Percentiles rank a stretch among this genome's conserved stretches.
Conservation (phyloP, 257 asterid species). For the Penstemon barbatus region DNA sequence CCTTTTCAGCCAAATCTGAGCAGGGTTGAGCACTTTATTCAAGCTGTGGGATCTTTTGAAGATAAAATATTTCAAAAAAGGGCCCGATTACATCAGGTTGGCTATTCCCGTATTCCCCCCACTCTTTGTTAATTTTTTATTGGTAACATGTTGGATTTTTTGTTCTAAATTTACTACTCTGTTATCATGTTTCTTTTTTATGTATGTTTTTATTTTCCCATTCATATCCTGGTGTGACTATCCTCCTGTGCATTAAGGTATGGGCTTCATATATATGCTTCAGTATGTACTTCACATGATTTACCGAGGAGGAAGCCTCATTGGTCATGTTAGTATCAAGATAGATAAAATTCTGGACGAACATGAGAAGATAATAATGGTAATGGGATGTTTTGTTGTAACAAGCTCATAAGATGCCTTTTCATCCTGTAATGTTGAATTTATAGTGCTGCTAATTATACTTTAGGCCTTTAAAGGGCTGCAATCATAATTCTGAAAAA, state of each 20-base stretch:
- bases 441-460: conserved; percentile 12
- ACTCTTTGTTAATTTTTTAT: background rate
- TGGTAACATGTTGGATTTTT: background rate
- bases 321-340: background rate
- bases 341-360: conserved; percentile 1
- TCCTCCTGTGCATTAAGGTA: background rate
- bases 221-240: conserved; percentile 18
- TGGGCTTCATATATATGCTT: conserved; percentile 12
- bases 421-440: conserved; percentile 15
- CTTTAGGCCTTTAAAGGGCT: conserved; percentile 8
- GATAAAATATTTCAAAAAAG: conserved; percentile 90
- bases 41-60: conserved; percentile 92
- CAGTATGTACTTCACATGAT: conserved; percentile 3
- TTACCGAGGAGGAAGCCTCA: background rate
- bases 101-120: conserved; percentile 17
- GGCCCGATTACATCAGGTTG: conserved; percentile 88
- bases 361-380: conserved; percentile 4
- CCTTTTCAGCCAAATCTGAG: conserved; percentile 70
- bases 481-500: background rate
- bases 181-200: background rate
- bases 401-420: background rate
- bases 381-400: conserved; percentile 13
- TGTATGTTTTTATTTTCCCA: background rate
- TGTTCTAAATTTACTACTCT: background rate
- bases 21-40: conserved; percentile 87